A percentile compares a stretch with the other conserved stretches of the same genome.
These are phyloP conservation scores for Gymnopus androsaceus DNA, from an alignment of 1,284 basidiomycete species.

Conservation along the genomic window DNA sequence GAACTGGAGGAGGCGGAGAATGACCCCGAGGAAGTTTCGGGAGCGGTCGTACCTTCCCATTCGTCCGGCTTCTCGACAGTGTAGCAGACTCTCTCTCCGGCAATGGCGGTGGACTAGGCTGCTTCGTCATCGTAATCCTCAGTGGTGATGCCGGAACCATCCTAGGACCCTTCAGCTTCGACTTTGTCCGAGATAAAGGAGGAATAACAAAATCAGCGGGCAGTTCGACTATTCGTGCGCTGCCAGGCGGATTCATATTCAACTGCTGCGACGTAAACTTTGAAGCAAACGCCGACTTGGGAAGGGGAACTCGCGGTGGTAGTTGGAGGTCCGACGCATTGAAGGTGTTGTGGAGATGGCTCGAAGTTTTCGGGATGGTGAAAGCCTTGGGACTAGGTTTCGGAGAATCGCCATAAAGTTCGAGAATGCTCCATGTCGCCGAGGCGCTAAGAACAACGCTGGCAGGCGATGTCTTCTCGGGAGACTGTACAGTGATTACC, in stretches of 20 bases:
- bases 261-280: slow-evolving; percentile 8
- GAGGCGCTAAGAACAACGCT: slow-evolving; percentile 16
- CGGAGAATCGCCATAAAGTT: slow-evolving; percentile 15
- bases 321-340: slow-evolving; percentile 8
- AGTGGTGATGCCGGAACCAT: background rate
- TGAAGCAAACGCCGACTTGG: slow-evolving; percentile 9
- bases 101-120: background rate
- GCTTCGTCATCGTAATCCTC: slow-evolving; percentile 1
- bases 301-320: background rate
- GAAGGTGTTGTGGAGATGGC: slow-evolving; percentile 1
- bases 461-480: slow-evolving; percentile 2
- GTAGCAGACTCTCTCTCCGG: background rate
- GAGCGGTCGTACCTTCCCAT: slow-evolving; percentile 10
- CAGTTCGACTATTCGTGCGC: slow-evolving; percentile 13
- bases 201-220: slow-evolving; percentile 9
- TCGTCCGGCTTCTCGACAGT: background rate
- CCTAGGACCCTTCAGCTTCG: slow-evolving; percentile 2
- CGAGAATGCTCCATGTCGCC: slow-evolving; percentile 15
- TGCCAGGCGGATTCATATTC: background rate
- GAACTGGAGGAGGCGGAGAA: slow-evolving; percentile 10
- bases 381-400: background rate
- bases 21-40: slow-evolving; percentile 13
- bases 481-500: slow-evolving; percentile 13
- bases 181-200: background rate
- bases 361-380: slow-evolving; percentile 6